Percentiles rank a stretch among this genome's conserved stretches.
Conservation (phyloP, 2,329 filamentous ascomycete genomes). For the Aspergillus neoniger region DNA sequence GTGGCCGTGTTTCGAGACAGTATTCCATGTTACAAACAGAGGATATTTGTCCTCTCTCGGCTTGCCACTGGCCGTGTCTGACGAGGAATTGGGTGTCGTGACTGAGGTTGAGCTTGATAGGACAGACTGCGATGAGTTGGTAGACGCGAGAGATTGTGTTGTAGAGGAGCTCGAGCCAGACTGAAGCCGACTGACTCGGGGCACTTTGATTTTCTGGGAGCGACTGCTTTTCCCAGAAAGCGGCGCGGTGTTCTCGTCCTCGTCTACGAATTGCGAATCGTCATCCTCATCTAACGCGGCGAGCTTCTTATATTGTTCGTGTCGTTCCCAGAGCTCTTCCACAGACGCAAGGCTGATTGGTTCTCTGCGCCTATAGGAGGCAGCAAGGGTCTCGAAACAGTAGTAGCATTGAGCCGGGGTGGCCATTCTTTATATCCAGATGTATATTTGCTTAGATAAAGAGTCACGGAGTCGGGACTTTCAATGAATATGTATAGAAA, state of each 20-base stretch:
- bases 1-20: conserved; percentile 60
- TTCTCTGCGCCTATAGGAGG: conserved; percentile 70
- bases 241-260: conserved; percentile 21
- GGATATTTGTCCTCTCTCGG: conserved; percentile 59
- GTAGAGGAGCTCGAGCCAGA: conserved; percentile 44
- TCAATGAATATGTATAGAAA: not conserved
- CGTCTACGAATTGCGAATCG: conserved; percentile 22
- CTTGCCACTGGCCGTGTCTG: conserved; percentile 27
- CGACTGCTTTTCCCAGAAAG: conserved; percentile 9
- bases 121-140: conserved; percentile 50
- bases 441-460: not conserved
- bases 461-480: not conserved
- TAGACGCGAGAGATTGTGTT: conserved; percentile 49
- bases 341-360: conserved; percentile 68
- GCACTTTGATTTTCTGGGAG: conserved; percentile 31
- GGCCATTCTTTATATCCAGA: conserved; percentile 63
- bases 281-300: conserved; percentile 31
- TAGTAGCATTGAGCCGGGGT: conserved; percentile 82
- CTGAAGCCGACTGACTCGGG: conserved; percentile 38
- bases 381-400: conserved; percentile 85
- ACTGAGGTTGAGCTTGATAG: conserved; percentile 43
- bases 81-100: conserved; percentile 50
- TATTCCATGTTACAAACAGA: conserved; percentile 96
- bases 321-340: conserved; percentile 66
- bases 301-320: conserved; percentile 47